Evolutionary conservation across 805 yeast species (phyloP).

Genomic region (Danielia oregonensis): DNA sequence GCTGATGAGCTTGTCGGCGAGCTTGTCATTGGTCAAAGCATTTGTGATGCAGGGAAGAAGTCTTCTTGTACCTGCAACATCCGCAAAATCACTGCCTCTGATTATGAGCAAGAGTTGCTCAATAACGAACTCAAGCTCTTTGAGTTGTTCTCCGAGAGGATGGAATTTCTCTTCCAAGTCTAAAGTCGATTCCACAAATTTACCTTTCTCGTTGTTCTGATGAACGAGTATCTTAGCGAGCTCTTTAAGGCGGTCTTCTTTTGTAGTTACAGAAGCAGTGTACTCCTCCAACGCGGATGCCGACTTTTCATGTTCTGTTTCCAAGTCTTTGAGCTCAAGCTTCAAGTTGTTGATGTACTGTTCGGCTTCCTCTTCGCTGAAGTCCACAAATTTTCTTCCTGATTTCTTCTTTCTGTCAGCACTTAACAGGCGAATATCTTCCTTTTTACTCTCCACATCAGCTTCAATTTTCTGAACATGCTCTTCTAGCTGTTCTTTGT

Average conservation of each 20-base stretch:
- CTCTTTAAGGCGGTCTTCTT: constrained; percentile 1
- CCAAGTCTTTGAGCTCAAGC: constrained; percentile 9
- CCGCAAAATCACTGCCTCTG: constrained; percentile 75
- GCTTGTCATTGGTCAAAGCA: constrained; percentile 53
- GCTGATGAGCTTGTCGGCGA: constrained; percentile 51
- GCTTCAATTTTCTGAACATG: constrained; percentile 4
- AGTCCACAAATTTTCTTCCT: background rate
- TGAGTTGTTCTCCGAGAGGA: constrained; percentile 42
- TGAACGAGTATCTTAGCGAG: constrained; percentile 3
- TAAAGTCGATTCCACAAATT: constrained; percentile 5
- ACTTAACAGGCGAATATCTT: constrained; percentile 7
- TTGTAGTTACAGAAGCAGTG: constrained; percentile 2
- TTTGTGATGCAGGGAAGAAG: constrained; percentile 51
- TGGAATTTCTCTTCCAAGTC: constrained; percentile 20
- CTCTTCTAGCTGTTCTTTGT: constrained; percentile 4
- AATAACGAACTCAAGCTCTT: constrained; percentile 67
- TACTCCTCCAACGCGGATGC: background rate
- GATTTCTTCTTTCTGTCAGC: background rate
- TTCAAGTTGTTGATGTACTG: constrained; percentile 5
- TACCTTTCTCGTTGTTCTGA: constrained; percentile 10
- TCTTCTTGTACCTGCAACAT: constrained; percentile 83
- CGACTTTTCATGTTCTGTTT: constrained; percentile 6
- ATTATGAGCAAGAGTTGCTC: constrained; percentile 69
- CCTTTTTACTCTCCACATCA: constrained; percentile 8
- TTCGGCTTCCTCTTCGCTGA: background rate